phyloP scores from a whole-genome alignment of 441 rosid species.

The Populus hybrid region DNA sequence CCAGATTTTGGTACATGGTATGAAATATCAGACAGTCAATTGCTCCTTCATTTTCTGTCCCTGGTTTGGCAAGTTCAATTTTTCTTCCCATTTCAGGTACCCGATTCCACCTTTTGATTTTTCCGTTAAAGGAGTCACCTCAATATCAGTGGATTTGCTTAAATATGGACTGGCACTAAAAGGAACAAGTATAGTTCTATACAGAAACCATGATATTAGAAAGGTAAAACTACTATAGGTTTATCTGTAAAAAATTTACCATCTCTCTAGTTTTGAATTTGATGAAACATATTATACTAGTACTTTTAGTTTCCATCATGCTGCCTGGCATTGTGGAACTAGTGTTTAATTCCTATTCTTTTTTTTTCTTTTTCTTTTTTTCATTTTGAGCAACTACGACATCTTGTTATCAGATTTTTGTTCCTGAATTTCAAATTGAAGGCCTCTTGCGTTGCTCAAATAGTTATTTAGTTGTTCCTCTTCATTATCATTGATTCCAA shows the following conservation, averaged over 20 bases:
- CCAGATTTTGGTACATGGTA: constrained; percentile 21
- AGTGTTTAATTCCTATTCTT: not conserved
- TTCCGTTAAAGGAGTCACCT: constrained; percentile 83
- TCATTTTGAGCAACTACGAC: not conserved
- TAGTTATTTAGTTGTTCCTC: not conserved
- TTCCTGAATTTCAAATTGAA: not conserved
- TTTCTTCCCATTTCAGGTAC: constrained; percentile 41
- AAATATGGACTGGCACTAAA: constrained; percentile 97
- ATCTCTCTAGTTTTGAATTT: constrained; percentile 1
- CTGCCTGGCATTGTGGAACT: not conserved
- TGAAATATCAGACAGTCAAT: not conserved
- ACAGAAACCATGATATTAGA: constrained; percentile 93
- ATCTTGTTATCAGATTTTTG: not conserved
- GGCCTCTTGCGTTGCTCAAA: not conserved
- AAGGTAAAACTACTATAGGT: constrained; percentile 46
- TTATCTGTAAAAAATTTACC: not conserved
- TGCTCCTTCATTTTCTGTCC: constrained; percentile 3
- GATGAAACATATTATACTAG: not conserved
- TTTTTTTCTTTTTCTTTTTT: too few species aligned
- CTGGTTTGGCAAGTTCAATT: not conserved
- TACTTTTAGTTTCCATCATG: not conserved
- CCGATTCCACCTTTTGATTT: constrained; percentile 90
- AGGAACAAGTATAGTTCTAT: constrained; percentile 91
- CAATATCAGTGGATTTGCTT: constrained; percentile 89
- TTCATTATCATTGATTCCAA: not conserved